These are phyloP conservation scores for Raphanus raphanistrum DNA, from an alignment of 345 rosid genomes.

Conservation along the genomic window DNA sequence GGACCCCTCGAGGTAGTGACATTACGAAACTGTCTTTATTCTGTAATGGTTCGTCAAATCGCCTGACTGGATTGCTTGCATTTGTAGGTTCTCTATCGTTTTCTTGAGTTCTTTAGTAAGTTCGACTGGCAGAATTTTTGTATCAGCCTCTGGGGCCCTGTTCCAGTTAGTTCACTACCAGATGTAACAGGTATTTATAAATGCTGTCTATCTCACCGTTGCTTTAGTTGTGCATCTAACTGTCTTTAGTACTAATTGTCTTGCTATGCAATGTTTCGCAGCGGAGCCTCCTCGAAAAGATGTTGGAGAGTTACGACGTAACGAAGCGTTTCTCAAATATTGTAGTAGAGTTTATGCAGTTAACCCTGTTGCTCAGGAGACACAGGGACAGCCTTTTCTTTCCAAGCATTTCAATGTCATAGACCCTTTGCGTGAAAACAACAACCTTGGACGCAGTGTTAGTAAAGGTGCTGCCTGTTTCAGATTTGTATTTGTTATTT, in stretches of 20 bases:
- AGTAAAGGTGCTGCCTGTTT: constrained; percentile 71
- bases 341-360: constrained; percentile 79
- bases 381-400: constrained; percentile 73
- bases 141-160: constrained; percentile 98
- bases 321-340: constrained; percentile 69
- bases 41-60: constrained; percentile 14
- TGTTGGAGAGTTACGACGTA: constrained; percentile 62
- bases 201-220: constrained; percentile 13
- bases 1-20: constrained; percentile 94
- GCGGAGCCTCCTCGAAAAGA: constrained; percentile 90
- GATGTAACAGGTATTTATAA: constrained; percentile 66
- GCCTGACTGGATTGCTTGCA: constrained; percentile 31
- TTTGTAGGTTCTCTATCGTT: constrained; percentile 83
- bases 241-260: constrained; percentile 25
- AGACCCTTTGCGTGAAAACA: constrained; percentile 93
- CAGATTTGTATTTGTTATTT: not conserved
- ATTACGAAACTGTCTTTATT: constrained; percentile 12
- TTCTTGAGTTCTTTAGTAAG: constrained; percentile 99
- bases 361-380: constrained; percentile 64
- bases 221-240: constrained; percentile 12
- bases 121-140: constrained; percentile 99
- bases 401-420: constrained; percentile 96
- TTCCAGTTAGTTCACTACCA: constrained; percentile 81
- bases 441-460: constrained; percentile 99
- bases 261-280: constrained; percentile 40